phyloP scores from a whole-genome alignment of 2,329 filamentous ascomycete genomes.

The Pseudogymnoascus pannorum region DNA sequence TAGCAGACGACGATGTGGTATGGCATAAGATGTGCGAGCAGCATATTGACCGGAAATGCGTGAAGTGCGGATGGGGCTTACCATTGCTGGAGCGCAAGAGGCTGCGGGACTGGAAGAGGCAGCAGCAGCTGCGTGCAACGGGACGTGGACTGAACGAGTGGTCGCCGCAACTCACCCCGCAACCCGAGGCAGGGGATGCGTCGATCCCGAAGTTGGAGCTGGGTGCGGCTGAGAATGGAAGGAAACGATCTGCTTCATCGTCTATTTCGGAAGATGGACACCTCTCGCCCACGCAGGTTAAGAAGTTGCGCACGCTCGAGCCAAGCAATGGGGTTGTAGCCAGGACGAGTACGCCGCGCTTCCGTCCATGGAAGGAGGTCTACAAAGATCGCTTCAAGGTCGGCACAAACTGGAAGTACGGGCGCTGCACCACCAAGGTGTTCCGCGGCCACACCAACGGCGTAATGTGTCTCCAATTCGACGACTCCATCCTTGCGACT shows the following conservation, averaged over 20 bases:
- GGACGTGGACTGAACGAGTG: conserved; percentile 49
- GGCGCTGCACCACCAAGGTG: conserved; percentile 73
- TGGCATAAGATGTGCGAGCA: conserved; percentile 99
- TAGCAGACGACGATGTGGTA: conserved; percentile 96
- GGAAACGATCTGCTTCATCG: conserved; percentile 22
- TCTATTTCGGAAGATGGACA: conserved; percentile 15
- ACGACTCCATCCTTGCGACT: conserved; percentile 84
- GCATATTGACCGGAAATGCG: conserved; percentile 89
- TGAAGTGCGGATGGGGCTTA: conserved; percentile 91
- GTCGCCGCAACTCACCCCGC: conserved; percentile 43
- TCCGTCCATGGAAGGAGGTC: conserved; percentile 88
- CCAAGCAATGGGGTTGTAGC: conserved; percentile 19
- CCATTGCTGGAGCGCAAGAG: conserved; percentile 84
- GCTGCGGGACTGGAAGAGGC: conserved; percentile 76
- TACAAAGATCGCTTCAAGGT: conserved; percentile 95
- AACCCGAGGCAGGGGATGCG: conserved; percentile 29
- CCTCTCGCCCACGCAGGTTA: conserved; percentile 16
- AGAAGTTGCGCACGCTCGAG: conserved; percentile 19
- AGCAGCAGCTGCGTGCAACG: conserved; percentile 65
- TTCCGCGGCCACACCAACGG: conserved; percentile 87
- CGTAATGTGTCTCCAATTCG: conserved; percentile 61
- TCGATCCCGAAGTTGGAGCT: neutral
- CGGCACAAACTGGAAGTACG: conserved; percentile 95
- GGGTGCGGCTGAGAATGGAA: conserved; percentile 12
- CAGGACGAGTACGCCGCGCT: conserved; percentile 37